phyloP scores from a whole-genome alignment of 176 grass and related monocot genomes.

The Rhynchospora breviuscula region DNA sequence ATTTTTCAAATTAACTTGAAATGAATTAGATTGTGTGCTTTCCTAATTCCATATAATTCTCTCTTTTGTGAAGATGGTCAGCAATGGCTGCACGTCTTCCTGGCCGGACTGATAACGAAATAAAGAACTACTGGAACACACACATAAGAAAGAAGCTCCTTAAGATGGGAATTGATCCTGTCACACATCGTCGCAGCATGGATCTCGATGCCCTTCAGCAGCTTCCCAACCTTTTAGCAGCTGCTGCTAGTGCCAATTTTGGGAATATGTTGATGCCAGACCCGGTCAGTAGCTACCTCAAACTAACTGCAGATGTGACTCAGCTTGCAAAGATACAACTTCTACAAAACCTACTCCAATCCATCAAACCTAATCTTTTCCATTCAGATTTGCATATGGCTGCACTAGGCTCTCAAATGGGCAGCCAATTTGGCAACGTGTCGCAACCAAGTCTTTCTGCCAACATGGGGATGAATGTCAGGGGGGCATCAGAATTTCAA shows the following conservation, averaged over 20 bases:
- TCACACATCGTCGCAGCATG: slow-evolving; percentile 44
- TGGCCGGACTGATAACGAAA: slow-evolving; percentile 62
- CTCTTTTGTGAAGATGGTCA: slow-evolving; percentile 45
- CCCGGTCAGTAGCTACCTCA: background rate
- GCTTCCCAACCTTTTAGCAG: background rate
- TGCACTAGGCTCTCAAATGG: no score
- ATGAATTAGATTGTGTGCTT: no score
- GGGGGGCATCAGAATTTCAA: background rate
- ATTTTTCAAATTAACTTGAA: no score
- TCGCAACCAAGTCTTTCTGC: background rate
- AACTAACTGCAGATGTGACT: slow-evolving; percentile 24
- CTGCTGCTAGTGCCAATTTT: slow-evolving; percentile 5
- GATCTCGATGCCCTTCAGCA: slow-evolving; percentile 7
- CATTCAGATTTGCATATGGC: background rate
- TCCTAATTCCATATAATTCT: no score
- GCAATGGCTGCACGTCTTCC: slow-evolving; percentile 55
- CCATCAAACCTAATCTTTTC: background rate
- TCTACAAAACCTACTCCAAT: slow-evolving; percentile 33
- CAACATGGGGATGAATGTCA: background rate
- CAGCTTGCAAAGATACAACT: background rate
- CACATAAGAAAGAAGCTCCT: slow-evolving; percentile 67
- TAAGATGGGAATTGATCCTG: slow-evolving; percentile 53
- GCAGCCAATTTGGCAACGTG: background rate
- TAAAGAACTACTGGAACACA: slow-evolving; percentile 73
- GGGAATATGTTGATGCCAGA: slow-evolving; percentile 20